Evolutionary conservation across 2,329 filamentous ascomycete genomes (phyloP).

Genomic region (Stromatinia cepivora): DNA sequence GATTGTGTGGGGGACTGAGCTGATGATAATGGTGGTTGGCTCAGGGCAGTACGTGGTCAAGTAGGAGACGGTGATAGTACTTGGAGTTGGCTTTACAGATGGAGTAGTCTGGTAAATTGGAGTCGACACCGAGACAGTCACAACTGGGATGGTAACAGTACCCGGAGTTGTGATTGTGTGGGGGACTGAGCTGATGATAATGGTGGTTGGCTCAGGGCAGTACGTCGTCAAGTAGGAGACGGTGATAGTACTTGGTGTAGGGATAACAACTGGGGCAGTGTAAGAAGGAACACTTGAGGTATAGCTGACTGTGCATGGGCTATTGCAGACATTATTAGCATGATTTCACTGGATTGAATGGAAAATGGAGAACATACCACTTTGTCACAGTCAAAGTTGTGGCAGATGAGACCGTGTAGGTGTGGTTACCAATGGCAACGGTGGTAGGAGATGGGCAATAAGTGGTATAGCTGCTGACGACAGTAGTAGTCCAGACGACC

Average conservation of each 20-base stretch:
- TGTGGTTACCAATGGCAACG: constrained; percentile 28
- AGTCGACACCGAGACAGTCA: constrained; percentile 22
- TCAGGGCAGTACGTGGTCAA: constrained; percentile 21
- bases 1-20: constrained; percentile 31
- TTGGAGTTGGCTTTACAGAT: constrained; percentile 10
- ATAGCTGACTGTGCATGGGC: constrained; percentile 19
- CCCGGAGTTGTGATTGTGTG: constrained; percentile 26
- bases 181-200: constrained; percentile 32
- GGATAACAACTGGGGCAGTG: constrained; percentile 23
- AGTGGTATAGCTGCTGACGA: constrained; percentile 25
- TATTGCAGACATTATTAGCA: not conserved
- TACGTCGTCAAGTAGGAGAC: constrained; percentile 22
- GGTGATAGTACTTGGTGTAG: constrained; percentile 3
- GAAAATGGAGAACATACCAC: not conserved
- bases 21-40: constrained; percentile 27
- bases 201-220: constrained; percentile 25
- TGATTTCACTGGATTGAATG: not conserved
- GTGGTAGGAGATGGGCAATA: constrained; percentile 28
- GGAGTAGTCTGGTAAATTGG: not conserved
- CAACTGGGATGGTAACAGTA: constrained; percentile 24
- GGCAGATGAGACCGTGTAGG: constrained; percentile 26
- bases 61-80: constrained; percentile 18
- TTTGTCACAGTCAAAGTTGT: constrained; percentile 22
- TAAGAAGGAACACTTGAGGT: constrained; percentile 27
- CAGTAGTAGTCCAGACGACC: constrained; percentile 19